Base-by-base conservation (phyloP, 2,329 filamentous ascomycete species). In the Cryphonectria radicalis region DNA sequence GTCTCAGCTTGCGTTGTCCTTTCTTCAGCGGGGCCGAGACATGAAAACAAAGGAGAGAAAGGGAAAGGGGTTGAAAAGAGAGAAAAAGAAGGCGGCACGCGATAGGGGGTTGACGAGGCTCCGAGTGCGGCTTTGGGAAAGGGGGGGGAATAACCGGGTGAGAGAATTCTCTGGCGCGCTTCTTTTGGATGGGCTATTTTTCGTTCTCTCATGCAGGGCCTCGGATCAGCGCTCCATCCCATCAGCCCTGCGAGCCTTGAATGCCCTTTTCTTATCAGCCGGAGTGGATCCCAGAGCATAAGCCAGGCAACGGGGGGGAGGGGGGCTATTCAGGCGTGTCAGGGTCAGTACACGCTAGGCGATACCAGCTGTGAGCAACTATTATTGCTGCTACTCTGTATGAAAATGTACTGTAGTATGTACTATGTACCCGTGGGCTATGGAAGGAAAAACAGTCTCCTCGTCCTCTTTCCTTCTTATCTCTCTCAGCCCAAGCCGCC, bases 201-300 rank as follows among this genome's bases (percentile, higher is more conserved):
- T 59, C 19, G 55, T 50, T 50, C 55, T 17, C 14, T 59, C 55
- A 59, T 59, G 55, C 55, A 59, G 55, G 55, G 55, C 55, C 25
- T 59, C 55, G 55, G 55, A 32, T 59, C 25, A 11, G 28, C 55
- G 55, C 10, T 14, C 3, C 28, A 32, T 32, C 32, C 32, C 32
- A 19, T 59, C 55, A 59, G 55, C 55, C 55, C 55, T 59, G 55
- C 28, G 25, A 25, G n/a, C 50, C 50, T 25, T 17, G 42, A 43
- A 22, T 22, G 22, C 7, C 55, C 25, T n/a, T 28, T 57, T 28
- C 53, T 59, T 59, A 59, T 59, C 55, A 32, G 25, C 55, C 11
- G 13, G 55, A 8, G 55, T 59, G 55, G 25, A 13, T 19, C 46
- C 19, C 53, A 32, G 11, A 59, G 55, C 46, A 32, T 7, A 59